These are phyloP conservation scores for Tieghemiomyces parasiticus DNA, from an alignment of 192 early-diverging fungal species.

Conservation along the genomic window DNA sequence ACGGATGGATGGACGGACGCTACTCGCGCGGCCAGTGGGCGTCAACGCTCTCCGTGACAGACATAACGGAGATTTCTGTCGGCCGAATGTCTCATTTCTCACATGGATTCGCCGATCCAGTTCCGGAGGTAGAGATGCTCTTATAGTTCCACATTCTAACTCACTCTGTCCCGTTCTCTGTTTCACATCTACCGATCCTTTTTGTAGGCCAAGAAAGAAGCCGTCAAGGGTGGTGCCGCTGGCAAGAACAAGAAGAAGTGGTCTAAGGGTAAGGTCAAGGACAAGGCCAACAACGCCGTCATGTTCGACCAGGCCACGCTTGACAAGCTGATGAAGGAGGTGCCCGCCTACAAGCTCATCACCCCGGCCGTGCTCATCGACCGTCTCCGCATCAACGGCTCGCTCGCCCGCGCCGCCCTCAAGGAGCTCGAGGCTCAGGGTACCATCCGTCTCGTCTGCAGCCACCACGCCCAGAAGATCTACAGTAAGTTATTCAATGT, in stretches of 20 bases:
- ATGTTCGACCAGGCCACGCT: slow-evolving; percentile 93
- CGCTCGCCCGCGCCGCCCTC: slow-evolving; percentile 89
- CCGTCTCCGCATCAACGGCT: slow-evolving; percentile 95
- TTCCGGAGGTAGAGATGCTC: too few relatives aligned
- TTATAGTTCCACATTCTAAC: too few relatives aligned
- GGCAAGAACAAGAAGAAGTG: slow-evolving; percentile 68
- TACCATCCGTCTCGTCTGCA: slow-evolving; percentile 79
- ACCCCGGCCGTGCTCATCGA: slow-evolving; percentile 96
- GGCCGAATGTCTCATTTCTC: background rate
- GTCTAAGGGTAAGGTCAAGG: slow-evolving; percentile 99
- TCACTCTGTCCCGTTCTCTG: too few relatives aligned
- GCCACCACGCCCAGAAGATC: slow-evolving; percentile 84
- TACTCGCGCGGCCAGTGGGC: background rate
- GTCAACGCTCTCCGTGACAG: background rate
- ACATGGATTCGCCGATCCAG: too few relatives aligned
- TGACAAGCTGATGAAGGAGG: slow-evolving; percentile 99
- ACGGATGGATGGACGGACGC: background rate
- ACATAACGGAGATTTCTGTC: background rate
- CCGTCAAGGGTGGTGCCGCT: background rate
- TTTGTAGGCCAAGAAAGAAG: slow-evolving; percentile 7
- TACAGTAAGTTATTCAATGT: slow-evolving; percentile 36
- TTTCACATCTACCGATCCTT: background rate
- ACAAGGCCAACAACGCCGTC: slow-evolving; percentile 99
- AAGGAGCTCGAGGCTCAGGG: slow-evolving; percentile 85
- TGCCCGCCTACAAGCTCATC: slow-evolving; percentile 98